Percentiles rank a stretch among this genome's conserved stretches.
phyloP scores from a whole-genome alignment of 2,329 filamentous ascomycete species.

The Apiospora arundinis region DNA sequence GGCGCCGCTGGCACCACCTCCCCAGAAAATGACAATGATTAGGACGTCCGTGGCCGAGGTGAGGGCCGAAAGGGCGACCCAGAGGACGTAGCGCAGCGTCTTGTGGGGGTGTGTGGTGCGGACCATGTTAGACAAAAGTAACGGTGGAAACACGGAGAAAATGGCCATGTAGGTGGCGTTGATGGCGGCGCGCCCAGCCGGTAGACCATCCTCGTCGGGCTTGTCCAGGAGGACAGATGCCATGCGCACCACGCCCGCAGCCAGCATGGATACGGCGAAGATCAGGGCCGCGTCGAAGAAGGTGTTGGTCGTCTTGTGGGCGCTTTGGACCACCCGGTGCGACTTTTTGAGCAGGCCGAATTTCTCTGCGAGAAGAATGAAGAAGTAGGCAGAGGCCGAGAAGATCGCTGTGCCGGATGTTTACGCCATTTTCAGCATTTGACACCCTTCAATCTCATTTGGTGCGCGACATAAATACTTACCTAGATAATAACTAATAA shows the following conservation, averaged over 20 bases:
- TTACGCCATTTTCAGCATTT: too few relatives aligned
- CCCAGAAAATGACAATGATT: neutral
- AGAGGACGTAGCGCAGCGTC: neutral
- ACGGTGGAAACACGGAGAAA: constrained; percentile 31
- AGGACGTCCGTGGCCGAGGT: neutral
- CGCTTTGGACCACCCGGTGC: neutral
- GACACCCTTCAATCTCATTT: too few relatives aligned
- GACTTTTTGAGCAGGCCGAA: neutral
- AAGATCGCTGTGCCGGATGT: too few relatives aligned
- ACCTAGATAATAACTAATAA: too few relatives aligned
- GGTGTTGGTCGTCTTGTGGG: constrained; percentile 25
- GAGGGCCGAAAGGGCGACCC: neutral
- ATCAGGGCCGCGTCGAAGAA: constrained; percentile 31
- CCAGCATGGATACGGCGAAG: constrained; percentile 32
- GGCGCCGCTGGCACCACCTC: neutral
- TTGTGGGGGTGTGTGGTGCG: constrained; percentile 21
- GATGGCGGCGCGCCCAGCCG: neutral
- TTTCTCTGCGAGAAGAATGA: neutral
- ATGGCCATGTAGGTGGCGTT: neutral
- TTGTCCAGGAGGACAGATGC: constrained; percentile 25
- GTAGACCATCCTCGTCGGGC: neutral
- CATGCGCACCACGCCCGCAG: constrained; percentile 27
- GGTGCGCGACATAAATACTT: too few relatives aligned
- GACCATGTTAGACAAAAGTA: constrained; percentile 25
- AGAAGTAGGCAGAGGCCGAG: neutral